Evolutionary conservation across 1,284 basidiomycete genomes (phyloP).

Genomic region (Cryptococcus sp.): DNA sequence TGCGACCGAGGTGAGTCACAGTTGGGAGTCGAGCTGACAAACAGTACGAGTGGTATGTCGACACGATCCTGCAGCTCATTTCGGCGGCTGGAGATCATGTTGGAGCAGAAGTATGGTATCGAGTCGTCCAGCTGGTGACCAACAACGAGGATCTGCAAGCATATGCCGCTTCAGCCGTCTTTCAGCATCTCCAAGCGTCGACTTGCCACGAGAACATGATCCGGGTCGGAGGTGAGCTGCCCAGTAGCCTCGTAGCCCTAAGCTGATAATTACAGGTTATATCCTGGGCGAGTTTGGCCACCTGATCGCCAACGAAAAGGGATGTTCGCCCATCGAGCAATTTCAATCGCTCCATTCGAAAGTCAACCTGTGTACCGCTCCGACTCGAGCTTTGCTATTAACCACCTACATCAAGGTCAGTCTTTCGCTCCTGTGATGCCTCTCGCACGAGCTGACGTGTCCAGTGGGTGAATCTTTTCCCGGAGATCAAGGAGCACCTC

Average conservation of each 20-base stretch:
- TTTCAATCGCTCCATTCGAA: conserved; percentile 92
- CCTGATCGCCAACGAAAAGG: conserved; percentile 88
- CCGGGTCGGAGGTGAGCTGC: conserved; percentile 75
- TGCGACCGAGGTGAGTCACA: conserved; percentile 59
- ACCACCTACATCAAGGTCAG: conserved; percentile 92
- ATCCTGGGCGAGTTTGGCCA: conserved; percentile 97
- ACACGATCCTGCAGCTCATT: conserved; percentile 91
- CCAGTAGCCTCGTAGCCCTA: neutral
- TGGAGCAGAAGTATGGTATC: conserved; percentile 98
- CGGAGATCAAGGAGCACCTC: conserved; percentile 92
- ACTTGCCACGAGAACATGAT: conserved; percentile 96
- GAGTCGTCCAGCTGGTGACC: conserved; percentile 95
- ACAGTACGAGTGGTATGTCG: conserved; percentile 88
- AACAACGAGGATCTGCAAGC: conserved; percentile 95
- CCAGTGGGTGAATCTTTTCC: conserved; percentile 83
- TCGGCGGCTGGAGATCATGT: conserved; percentile 96
- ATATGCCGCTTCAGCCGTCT: conserved; percentile 91
- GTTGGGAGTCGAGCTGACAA: conserved; percentile 19
- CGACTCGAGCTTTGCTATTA: conserved; percentile 85
- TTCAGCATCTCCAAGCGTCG: conserved; percentile 79
- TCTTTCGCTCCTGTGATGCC: neutral
- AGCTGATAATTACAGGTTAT: conserved; percentile 58
- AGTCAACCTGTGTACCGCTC: conserved; percentile 87
- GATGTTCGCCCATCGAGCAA: conserved; percentile 90
- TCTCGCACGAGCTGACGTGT: neutral